Percentiles rank a stretch among this genome's conserved stretches.
Evolutionary conservation across 805 yeast species (phyloP).

Genomic region (Ogataea trehaloabstinens): DNA sequence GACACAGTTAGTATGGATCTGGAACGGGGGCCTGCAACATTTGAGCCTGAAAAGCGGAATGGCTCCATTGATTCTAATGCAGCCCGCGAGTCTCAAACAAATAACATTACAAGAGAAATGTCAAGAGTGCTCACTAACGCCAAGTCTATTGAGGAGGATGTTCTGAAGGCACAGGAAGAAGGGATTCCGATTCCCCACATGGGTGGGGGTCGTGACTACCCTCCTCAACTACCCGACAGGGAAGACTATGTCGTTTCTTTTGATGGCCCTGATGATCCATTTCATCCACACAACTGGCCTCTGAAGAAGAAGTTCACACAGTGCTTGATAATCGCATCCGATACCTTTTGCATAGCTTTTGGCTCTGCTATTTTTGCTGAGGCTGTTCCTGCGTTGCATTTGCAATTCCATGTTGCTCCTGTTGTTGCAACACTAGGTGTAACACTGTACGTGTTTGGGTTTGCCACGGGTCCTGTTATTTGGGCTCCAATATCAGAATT

Average conservation of each 20-base stretch:
- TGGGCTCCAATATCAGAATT: conserved; percentile 90
- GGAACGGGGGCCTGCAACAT: conserved; percentile 8
- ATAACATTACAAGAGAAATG: conserved; percentile 23
- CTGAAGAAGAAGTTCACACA: conserved; percentile 41
- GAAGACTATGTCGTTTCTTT: conserved; percentile 63
- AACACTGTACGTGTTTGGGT: conserved; percentile 85
- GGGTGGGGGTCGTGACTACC: conserved; percentile 68
- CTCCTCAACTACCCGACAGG: conserved; percentile 56
- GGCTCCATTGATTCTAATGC: conserved; percentile 4
- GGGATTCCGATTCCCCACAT: conserved; percentile 49
- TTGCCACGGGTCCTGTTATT: conserved; percentile 86
- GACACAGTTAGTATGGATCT: conserved; percentile 7
- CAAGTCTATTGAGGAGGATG: conserved; percentile 26
- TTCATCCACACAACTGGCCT: conserved; percentile 80
- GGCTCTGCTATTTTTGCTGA: conserved; percentile 84
- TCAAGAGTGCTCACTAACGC: conserved; percentile 44
- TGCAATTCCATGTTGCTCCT: conserved; percentile 54
- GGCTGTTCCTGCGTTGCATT: conserved; percentile 48
- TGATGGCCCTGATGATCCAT: conserved; percentile 78
- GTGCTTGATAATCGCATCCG: conserved; percentile 45
- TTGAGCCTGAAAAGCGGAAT: conserved; percentile 4
- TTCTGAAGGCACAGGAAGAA: conserved; percentile 31
- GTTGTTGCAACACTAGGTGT: conserved; percentile 76
- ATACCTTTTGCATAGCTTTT: conserved; percentile 56
- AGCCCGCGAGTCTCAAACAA: conserved; percentile 16